Evolutionary conservation across 257 asterid genomes (phyloP).

Genomic region (Ligustrum vulgare): DNA sequence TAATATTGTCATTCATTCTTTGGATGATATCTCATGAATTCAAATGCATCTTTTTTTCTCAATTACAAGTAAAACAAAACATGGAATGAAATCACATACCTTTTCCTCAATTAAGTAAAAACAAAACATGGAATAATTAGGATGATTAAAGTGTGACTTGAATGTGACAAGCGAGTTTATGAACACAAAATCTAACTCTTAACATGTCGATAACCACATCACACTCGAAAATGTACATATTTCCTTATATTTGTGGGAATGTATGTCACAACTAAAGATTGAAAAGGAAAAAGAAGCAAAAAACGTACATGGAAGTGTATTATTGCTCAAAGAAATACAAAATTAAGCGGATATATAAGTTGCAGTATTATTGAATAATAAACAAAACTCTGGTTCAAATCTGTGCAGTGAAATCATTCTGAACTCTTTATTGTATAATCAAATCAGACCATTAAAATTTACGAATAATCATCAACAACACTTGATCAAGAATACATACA

Average conservation of each 20-base stretch:
- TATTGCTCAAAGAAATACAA: too few species aligned
- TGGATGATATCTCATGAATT: too few species aligned
- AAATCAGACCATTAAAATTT: neutral
- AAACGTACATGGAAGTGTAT: neutral
- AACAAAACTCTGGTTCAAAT: too few species aligned
- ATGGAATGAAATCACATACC: neutral
- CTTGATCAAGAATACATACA: neutral
- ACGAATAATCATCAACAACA: neutral
- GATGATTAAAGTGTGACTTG: neutral
- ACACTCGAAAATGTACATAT: neutral
- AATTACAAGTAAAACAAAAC: neutral
- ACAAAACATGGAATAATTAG: neutral
- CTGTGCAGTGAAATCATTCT: neutral
- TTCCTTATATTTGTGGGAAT: neutral
- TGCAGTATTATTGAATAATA: neutral
- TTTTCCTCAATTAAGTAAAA: neutral
- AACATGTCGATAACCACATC: neutral
- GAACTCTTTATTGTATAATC: neutral
- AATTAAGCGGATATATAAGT: too few species aligned
- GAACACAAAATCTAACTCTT: neutral
- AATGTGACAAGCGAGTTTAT: neutral
- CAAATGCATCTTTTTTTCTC: too few species aligned
- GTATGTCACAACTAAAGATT: neutral
- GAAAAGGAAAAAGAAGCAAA: neutral
- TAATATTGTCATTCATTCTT: too few species aligned